Conservation (phyloP, 306 rosid genomes). For the Fragaria iinumae region DNA sequence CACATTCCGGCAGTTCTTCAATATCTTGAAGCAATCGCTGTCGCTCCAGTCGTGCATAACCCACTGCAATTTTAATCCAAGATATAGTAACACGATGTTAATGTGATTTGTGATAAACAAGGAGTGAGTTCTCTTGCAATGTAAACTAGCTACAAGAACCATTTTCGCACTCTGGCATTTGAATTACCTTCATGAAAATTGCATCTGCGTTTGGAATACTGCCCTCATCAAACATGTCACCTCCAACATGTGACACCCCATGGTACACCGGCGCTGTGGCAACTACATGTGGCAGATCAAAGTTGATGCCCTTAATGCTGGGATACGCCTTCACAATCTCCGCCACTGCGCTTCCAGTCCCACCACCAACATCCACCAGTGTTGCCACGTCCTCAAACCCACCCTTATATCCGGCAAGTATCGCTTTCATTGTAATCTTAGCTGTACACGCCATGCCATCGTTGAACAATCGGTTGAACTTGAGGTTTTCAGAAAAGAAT, state of each 20-base stretch:
- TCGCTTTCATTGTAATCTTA: constrained; percentile 8
- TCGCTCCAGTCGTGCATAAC: constrained; percentile 71
- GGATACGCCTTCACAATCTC: constrained; percentile 33
- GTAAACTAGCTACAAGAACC: background rate
- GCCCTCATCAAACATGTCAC: constrained; percentile 35
- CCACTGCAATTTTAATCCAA: constrained; percentile 39
- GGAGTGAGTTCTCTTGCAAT: background rate
- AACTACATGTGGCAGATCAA: constrained; percentile 41
- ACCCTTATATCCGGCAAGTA: constrained; percentile 18
- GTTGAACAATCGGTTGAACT: constrained; percentile 32
- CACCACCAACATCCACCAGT: constrained; percentile 44
- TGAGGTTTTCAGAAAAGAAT: constrained; percentile 18
- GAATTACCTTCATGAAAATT: constrained; percentile 35
- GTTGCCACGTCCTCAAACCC: constrained; percentile 23
- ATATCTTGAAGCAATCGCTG: constrained; percentile 27
- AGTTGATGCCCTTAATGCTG: constrained; percentile 35
- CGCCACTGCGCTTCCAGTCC: constrained; percentile 24
- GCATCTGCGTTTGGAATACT: constrained; percentile 41
- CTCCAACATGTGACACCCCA: constrained; percentile 42
- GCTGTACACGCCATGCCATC: constrained; percentile 38
- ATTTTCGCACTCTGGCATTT: background rate
- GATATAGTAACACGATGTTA: background rate
- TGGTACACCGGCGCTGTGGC: constrained; percentile 20
- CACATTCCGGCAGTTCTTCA: constrained; percentile 30
- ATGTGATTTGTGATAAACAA: background rate